Percentiles rank a stretch among this genome's conserved stretches.
Conservation (phyloP, 1,284 basidiomycete species). For the Lentinula novae-zelandiae region DNA sequence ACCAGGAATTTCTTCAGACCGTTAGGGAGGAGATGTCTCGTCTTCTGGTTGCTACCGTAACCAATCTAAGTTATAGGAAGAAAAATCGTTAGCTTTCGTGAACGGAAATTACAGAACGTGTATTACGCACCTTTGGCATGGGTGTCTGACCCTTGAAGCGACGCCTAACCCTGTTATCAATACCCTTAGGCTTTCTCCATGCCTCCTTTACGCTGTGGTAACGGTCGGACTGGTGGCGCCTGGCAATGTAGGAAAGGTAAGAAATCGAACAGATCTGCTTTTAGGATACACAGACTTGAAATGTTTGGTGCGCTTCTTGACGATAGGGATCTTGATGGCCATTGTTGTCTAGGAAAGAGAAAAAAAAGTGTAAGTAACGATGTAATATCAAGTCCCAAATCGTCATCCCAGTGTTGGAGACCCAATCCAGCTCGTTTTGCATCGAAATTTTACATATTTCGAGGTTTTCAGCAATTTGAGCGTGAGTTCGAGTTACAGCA, state of each 20-base stretch:
- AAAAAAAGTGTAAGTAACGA: constrained; percentile 3
- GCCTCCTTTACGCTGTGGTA: constrained; percentile 94
- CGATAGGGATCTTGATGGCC: constrained; percentile 85
- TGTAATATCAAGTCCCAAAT: neutral
- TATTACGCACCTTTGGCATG: constrained; percentile 82
- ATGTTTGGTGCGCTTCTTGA: constrained; percentile 94
- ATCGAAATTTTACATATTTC: neutral
- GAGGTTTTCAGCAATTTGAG: too few relatives aligned
- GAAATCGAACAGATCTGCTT: constrained; percentile 10
- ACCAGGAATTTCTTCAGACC: constrained; percentile 94
- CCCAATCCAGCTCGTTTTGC: constrained; percentile 29
- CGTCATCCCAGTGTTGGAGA: constrained; percentile 24
- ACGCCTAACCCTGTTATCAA: constrained; percentile 92
- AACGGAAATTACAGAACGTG: neutral
- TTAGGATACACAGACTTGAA: constrained; percentile 74
- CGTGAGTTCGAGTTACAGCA: neutral
- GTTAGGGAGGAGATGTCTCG: constrained; percentile 91
- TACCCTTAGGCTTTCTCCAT: constrained; percentile 99
- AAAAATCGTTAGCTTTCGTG: neutral
- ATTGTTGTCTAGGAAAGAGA: constrained; percentile 49
- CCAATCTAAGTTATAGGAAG: constrained; percentile 52
- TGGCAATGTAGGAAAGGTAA: constrained; percentile 29
- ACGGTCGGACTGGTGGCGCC: constrained; percentile 96
- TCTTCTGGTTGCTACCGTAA: constrained; percentile 89
- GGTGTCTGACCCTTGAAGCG: constrained; percentile 94